phyloP scores from a whole-genome alignment of 1,284 basidiomycete genomes.

The Trichosporon sp. region DNA sequence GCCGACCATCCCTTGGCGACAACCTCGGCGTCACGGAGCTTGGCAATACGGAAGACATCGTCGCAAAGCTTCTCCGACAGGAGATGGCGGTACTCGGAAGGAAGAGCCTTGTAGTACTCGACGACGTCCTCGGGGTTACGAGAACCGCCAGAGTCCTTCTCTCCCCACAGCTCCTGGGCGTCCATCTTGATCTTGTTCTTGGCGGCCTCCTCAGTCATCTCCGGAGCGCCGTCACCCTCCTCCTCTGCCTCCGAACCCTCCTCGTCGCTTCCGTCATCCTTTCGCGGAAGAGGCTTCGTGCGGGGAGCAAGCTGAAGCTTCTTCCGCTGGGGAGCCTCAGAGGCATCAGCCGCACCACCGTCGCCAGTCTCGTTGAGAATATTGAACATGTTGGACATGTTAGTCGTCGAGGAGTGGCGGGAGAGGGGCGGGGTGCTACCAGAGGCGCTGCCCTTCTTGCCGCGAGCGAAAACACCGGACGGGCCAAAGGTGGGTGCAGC shows the following conservation, averaged over 20 bases:
- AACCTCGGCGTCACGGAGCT: conserved; percentile 74
- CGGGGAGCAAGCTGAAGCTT: conserved; percentile 66
- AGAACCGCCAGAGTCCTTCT: conserved; percentile 47
- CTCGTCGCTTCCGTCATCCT: conserved; percentile 52
- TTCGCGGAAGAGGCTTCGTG: conserved; percentile 54
- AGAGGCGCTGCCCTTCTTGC: conserved; percentile 56
- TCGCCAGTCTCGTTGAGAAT: conserved; percentile 61
- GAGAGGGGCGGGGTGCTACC: conserved; percentile 62
- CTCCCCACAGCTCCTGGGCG: conserved; percentile 53
- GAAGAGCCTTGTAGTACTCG: conserved; percentile 66
- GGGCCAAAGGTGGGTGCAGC: conserved; percentile 69
- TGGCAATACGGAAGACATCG: conserved; percentile 80
- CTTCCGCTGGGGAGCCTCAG: conserved; percentile 61
- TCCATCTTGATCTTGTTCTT: conserved; percentile 66
- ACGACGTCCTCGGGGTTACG: conserved; percentile 47
- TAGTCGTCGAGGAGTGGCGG: conserved; percentile 69
- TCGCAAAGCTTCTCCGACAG: conserved; percentile 73
- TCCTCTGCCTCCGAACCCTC: conserved; percentile 57
- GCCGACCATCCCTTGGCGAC: conserved; percentile 58
- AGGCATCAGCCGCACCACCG: conserved; percentile 48
- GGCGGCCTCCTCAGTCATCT: conserved; percentile 66
- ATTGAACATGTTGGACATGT: conserved; percentile 88
- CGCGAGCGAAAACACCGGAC: conserved; percentile 70
- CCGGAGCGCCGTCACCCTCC: conserved; percentile 51
- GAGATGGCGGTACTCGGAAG: conserved; percentile 55